Conservation (phyloP, 2,329 filamentous ascomycete genomes). For the Uncinocarpus reesii region DNA sequence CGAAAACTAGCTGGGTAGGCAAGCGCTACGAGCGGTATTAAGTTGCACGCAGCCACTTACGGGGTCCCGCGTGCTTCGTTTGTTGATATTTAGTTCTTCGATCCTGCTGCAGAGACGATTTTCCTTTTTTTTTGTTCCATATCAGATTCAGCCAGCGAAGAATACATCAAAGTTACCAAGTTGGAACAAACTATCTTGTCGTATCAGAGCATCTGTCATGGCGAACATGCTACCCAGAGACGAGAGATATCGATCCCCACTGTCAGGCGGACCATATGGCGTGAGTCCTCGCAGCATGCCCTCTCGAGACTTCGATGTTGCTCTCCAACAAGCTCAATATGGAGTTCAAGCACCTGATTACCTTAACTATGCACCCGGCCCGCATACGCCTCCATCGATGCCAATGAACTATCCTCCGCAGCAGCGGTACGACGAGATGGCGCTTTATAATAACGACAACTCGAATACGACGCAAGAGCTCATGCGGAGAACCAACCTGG, state of each 20-base stretch:
- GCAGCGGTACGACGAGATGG: constrained; percentile 11
- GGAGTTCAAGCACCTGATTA: constrained; percentile 17
- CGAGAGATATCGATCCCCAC: constrained; percentile 16
- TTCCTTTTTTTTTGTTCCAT: neutral
- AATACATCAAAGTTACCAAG: neutral
- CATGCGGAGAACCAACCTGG: constrained; percentile 19
- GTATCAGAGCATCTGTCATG: neutral
- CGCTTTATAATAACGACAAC: neutral
- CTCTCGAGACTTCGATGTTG: constrained; percentile 18
- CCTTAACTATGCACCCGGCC: constrained; percentile 8
- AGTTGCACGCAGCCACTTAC: neutral
- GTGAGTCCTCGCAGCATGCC: constrained; percentile 17
- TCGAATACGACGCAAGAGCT: constrained; percentile 11
- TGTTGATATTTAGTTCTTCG: constrained; percentile 2
- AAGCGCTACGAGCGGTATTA: neutral
- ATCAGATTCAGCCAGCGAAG: neutral
- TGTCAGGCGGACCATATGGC: constrained; percentile 16
- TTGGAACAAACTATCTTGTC: neutral
- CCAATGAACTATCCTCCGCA: constrained; percentile 5
- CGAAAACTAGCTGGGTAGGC: neutral
- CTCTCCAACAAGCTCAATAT: constrained; percentile 18
- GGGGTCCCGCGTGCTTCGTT: neutral
- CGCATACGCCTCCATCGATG: neutral
- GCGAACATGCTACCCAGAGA: constrained; percentile 15
- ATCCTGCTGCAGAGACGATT: neutral